A percentile compares a stretch with the other conserved stretches of the same genome.
Evolutionary conservation across 2,329 filamentous ascomycete genomes (phyloP).

Genomic region (Penicillium sp.): DNA sequence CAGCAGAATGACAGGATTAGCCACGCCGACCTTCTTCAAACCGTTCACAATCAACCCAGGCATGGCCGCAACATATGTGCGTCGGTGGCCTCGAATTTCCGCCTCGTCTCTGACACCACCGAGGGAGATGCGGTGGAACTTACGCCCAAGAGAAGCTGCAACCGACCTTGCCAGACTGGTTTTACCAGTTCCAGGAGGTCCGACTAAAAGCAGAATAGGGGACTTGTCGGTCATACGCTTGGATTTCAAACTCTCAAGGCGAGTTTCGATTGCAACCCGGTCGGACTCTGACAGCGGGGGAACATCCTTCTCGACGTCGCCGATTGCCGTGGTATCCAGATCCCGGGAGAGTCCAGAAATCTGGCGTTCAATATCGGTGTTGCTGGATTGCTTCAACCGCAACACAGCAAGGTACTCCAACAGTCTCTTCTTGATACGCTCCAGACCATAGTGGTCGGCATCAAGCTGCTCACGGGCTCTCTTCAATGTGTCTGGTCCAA

Average conservation of each 20-base stretch:
- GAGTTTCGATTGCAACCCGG: constrained; percentile 52
- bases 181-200: constrained; percentile 92
- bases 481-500: constrained; percentile 74
- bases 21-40: constrained; percentile 88
- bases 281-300: constrained; percentile 46
- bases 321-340: constrained; percentile 33
- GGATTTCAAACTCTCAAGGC: constrained; percentile 70
- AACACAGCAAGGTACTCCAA: constrained; percentile 96
- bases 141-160: constrained; percentile 83
- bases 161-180: constrained; percentile 92
- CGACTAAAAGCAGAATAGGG: constrained; percentile 87
- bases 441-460: constrained; percentile 91
- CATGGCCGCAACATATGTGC: constrained; percentile 99
- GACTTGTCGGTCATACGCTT: constrained; percentile 92
- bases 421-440: constrained; percentile 94
- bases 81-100: constrained; percentile 88
- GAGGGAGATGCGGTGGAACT: constrained; percentile 95
- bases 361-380: constrained; percentile 75
- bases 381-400: constrained; percentile 86
- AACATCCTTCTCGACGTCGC: constrained; percentile 57
- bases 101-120: constrained; percentile 95
- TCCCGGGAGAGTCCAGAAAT: constrained; percentile 56
- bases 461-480: constrained; percentile 85
- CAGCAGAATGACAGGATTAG: constrained; percentile 90
- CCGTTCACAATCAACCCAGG: constrained; percentile 91